Evolutionary conservation across 768 basidiomycete species (phyloP), one percentile per base, ranked within the genome.

Genomic region (Rhizopogon rudus): DNA sequence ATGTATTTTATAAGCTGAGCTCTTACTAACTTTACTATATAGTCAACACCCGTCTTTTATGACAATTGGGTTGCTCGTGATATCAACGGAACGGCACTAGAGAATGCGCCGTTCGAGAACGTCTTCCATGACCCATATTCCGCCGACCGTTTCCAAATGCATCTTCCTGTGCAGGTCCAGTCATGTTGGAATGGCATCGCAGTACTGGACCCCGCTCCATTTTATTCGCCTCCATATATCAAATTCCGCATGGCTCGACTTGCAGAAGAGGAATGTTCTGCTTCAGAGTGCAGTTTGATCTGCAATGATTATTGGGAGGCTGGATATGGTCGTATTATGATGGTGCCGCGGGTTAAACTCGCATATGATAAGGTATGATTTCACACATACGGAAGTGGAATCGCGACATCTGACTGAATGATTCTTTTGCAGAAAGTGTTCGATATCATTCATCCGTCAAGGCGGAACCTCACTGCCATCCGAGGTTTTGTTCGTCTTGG

Each of bases 151-250:
- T 99, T 95, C 82, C 91, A 92, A 68, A 76, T 81, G 41, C 96
- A 99, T 69, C 79, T 99, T 1, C 96, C 97, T 0, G 75, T 98
- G 20, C 97, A 99, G 67, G 93, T 98, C 25, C 96, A 98, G 74
- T 88, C 89, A 4, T 99, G 96, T 73, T 98, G 97, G 97, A 99
- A 98, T 68, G 97, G 97, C 16, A 88, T 98, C 62, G 95, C 96
- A 35, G 76, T 99, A 7, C 80, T 98, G 52, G 97, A 98, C 67
- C 94, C 97, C 0, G 94, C 88, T 9, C 97, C 97, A 6, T 89
- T 99, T 74, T 99, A 99, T 73, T 76, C 79, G 2, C 89, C 91
- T 0, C 91, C 93, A 8, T 92, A 92, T 61, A 88, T 98, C 55
- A 81, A 83, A 53, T 99, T 99, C 82, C 81, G 97, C 29, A 99